phyloP scores from a whole-genome alignment of 1,284 basidiomycete species.

The Ceratobasidium sp. region DNA sequence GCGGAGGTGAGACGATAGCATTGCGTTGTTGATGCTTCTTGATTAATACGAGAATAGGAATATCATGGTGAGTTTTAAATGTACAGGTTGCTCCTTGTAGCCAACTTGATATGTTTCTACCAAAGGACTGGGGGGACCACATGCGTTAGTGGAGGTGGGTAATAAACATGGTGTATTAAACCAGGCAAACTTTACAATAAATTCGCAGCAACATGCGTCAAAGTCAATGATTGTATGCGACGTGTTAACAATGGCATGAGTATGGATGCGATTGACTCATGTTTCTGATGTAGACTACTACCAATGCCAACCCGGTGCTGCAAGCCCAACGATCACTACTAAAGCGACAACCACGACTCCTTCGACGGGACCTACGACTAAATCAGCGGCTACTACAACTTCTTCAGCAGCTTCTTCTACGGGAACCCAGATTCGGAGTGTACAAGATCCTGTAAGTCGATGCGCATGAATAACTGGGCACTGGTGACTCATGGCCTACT shows the following conservation, averaged over 20 bases:
- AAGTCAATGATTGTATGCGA: conserved; percentile 30
- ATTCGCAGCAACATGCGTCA: conserved; percentile 24
- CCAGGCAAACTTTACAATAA: background rate
- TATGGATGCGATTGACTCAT: background rate
- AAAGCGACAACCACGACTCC: background rate
- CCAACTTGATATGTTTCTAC: background rate
- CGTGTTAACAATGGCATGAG: no score
- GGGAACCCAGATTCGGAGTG: conserved; percentile 62
- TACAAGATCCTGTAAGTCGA: conserved; percentile 57
- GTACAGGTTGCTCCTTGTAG: no score
- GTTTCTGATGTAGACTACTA: conserved; percentile 16
- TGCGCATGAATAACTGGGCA: background rate
- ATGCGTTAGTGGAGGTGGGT: conserved; percentile 33
- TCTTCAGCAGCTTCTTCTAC: conserved; percentile 52
- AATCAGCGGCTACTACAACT: conserved; percentile 19
- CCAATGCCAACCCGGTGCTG: conserved; percentile 29
- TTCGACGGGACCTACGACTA: background rate
- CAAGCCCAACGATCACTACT: conserved; percentile 3
- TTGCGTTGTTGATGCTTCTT: background rate
- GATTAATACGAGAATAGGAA: background rate
- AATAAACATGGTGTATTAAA: no score
- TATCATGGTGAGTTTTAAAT: conserved; percentile 6
- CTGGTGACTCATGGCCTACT: background rate
- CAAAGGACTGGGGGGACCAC: conserved; percentile 33
- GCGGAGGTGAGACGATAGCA: conserved; percentile 11